Base-by-base conservation (phyloP, 2,329 filamentous ascomycete genomes). In the Aspergillus quadrilineatus region DNA sequence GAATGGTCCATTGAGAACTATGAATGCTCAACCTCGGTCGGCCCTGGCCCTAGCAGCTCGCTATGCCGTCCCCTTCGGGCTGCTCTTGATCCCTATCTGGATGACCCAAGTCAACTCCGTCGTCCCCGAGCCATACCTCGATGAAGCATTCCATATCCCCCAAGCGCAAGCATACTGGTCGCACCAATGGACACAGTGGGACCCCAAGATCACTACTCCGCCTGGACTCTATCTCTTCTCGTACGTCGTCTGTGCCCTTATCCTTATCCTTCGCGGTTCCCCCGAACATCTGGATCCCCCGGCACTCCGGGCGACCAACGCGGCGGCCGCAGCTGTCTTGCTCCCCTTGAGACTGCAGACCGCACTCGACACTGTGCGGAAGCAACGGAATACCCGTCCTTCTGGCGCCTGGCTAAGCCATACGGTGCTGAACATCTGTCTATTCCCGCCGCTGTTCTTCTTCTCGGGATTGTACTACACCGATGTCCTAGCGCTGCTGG, bases 381-480 rank as follows among this genome's bases (percentile, higher is more conserved):
- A 61, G 34, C 63, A 68, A 34, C 65, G 57, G 22, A 71, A 70
- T 53, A 67, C 57, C 8, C 65, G 69, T 14, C 63, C 67, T 58
- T 54, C 68, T 53, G 60, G 65, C 49, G 67, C 72, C 14, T 71
- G 70, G 64, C 49, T 75, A 45, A 73, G 69, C 57, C 72, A 75
- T 63, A 71, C 69, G 1, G 89, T 88, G 2, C 68, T 94, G 63
- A 96, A 97, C 63, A 84, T 96, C 41, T 85, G 85, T 15, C 78
- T 96, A 0, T 97, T 97, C 60, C 94, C 94, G 0, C 85, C 92
- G 0, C 73, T 99, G 0, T 97, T 96, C 80, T 99, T 99, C 81
- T 99, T 99, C 74, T 94, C 91, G 0, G 92, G 85, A 0, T 79
- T 99, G 6, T 99, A 96, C 73, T 99, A 99, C 72, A 99, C 94